Evolutionary conservation across 768 basidiomycete species (phyloP).

Genomic region (Postia placenta): DNA sequence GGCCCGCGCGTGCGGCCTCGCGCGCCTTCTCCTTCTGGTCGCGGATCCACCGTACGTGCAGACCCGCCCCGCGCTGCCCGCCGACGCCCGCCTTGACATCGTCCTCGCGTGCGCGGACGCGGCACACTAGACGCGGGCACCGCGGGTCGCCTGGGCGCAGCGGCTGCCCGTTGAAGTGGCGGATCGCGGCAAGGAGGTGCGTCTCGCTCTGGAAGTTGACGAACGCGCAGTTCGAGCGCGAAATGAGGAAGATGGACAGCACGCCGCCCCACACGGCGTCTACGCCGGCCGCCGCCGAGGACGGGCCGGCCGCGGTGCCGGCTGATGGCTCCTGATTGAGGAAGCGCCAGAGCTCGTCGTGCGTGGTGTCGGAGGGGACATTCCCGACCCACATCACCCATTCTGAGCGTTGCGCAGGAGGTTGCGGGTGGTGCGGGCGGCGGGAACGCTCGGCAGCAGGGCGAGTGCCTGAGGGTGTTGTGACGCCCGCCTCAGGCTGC

Average conservation of each 20-base stretch:
- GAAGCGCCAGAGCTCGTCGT: constrained; percentile 83
- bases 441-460: constrained; percentile 3
- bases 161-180: constrained; percentile 62
- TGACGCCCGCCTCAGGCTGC: constrained; percentile 8
- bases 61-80: constrained; percentile 78
- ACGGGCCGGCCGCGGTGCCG: constrained; percentile 7
- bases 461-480: constrained; percentile 9
- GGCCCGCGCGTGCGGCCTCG: constrained; percentile 15
- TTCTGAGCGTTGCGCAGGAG: constrained; percentile 70
- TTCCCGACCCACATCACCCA: constrained; percentile 99
- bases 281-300: background rate
- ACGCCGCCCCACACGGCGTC: constrained; percentile 44
- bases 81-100: constrained; percentile 89
- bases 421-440: constrained; percentile 64
- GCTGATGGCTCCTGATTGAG: constrained; percentile 43
- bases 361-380: constrained; percentile 74
- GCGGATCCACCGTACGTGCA: constrained; percentile 81
- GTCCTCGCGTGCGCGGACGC: constrained; percentile 74
- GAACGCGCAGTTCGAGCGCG: constrained; percentile 93
- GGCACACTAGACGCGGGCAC: constrained; percentile 78
- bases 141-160: constrained; percentile 66
- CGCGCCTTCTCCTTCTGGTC: constrained; percentile 42
- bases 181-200: constrained; percentile 61
- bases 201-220: constrained; percentile 74
- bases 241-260: constrained; percentile 84